Conservation (phyloP, 192 early-diverging fungal species). For the Phycomyces blakesleeanus region DNA sequence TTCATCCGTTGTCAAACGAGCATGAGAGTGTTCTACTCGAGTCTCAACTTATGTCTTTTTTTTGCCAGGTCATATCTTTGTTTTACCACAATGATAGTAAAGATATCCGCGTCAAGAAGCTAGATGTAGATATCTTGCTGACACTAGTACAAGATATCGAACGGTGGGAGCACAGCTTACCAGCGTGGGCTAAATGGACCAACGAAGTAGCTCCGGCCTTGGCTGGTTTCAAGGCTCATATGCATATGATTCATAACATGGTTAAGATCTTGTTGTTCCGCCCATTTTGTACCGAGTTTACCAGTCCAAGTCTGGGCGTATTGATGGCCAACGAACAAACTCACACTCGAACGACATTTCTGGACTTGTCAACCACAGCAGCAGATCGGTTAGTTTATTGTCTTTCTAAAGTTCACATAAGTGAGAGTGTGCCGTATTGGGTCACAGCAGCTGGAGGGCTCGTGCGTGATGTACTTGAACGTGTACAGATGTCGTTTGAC, state of each 20-base stretch:
- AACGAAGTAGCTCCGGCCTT: background rate
- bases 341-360: conserved; percentile 28
- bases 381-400: conserved; percentile 23
- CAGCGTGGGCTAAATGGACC: conserved; percentile 20
- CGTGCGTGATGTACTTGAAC: conserved; percentile 22
- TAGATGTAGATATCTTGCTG: conserved; percentile 34
- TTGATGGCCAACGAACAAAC: conserved; percentile 22
- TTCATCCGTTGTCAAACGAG: background rate
- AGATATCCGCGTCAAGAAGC: conserved; percentile 18
- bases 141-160: conserved; percentile 30
- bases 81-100: conserved; percentile 2
- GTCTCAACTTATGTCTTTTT: conserved; percentile 11
- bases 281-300: conserved; percentile 28
- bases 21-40: conserved; percentile 6
- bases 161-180: conserved; percentile 27
- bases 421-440: conserved; percentile 5
- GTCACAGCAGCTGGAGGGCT: conserved; percentile 5
- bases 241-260: conserved; percentile 29
- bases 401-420: background rate
- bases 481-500: conserved; percentile 27
- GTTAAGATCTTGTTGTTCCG: conserved; percentile 29
- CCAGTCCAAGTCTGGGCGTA: background rate
- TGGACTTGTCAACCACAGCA: conserved; percentile 28
- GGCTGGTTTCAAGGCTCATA: conserved; percentile 9
- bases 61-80: conserved; percentile 6